Evolutionary conservation across 2,329 filamentous ascomycete genomes (phyloP), one percentile per base, ranked within the genome.

Genomic region (Madurella mycetomatis): DNA sequence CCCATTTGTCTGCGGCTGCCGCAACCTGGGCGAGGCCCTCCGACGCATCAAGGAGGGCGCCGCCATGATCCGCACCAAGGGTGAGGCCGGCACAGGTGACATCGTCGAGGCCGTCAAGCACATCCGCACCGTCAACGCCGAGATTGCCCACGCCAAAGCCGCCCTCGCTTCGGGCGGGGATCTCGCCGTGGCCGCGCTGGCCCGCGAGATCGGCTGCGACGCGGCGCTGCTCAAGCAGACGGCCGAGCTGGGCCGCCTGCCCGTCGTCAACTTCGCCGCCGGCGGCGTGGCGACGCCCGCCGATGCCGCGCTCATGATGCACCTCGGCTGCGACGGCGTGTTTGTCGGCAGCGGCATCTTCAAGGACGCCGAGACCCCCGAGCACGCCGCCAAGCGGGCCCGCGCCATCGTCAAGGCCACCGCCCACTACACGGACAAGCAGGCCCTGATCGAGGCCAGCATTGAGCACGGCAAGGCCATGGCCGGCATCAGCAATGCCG

Each of bases 231-330:
- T 99, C 34, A 87, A 86, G 71, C 85, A 96, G 78, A 92, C 90
- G 0, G 92, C 91, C 1, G 84, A 91, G 77, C 79, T 95, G 60
- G 91, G 91, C 42, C 81, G 94, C 48, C 78, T 99, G 51, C 94
- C 94, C 2, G 92, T 97, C 0, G 94, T 99, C 61, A 97, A 97
- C 79, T 97, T 99, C 65, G 94, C 94, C 0, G 94, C 94, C 3
- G 94, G 94, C n/a, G 94, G 94, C 54, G 88, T 99, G n/a, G 94
- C 94, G n/a, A 99, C 94, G 1, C 94, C 94, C 0, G 94, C 94
- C 0, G 94, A 99, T 73, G 94, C 94, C 0, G 94, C 94, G 2
- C 78, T 99, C 56, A 76, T 99, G 92, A 99, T 99, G 94, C 92
- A 97, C 79, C 78, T 99, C 60, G 94, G 94, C 57, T 97, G 94